Conservation (phyloP, 495 filamentous ascomycete genomes). For the Penicillium desertorum region DNA sequence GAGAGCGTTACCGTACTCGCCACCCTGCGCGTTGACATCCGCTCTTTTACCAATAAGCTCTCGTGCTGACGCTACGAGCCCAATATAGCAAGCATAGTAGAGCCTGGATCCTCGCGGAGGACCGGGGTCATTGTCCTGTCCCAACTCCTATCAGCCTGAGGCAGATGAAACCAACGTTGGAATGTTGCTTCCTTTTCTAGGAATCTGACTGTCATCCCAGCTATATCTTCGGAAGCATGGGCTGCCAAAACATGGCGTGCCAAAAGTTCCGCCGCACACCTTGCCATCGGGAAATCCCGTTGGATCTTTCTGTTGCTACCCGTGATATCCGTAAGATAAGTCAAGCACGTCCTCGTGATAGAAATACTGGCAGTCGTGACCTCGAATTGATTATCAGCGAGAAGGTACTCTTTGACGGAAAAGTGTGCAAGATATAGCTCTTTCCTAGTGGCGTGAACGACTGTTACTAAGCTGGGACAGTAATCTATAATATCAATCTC, state of each 20-base stretch:
- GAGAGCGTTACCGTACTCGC: conserved; percentile 28
- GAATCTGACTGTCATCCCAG: conserved; percentile 11
- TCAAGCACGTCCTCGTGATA: conserved; percentile 28
- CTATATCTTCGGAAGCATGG: conserved; percentile 13
- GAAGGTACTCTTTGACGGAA: conserved; percentile 33
- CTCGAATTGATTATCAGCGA: conserved; percentile 13
- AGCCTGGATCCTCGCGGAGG: conserved; percentile 12
- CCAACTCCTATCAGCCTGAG: conserved; percentile 7
- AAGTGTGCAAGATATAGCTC: conserved; percentile 30
- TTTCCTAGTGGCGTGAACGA: conserved; percentile 14
- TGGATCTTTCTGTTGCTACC: conserved; percentile 5
- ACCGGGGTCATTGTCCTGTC: background rate
- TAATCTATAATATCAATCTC: conserved; percentile 22
- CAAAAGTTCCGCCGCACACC: conserved; percentile 21
- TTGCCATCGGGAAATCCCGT: conserved; percentile 25
- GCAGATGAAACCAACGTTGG: conserved; percentile 17
- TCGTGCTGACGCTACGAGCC: conserved; percentile 15
- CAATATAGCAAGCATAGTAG: conserved; percentile 20
- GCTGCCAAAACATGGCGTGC: conserved; percentile 19
- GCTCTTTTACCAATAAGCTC: conserved; percentile 21
- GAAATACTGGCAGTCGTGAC: conserved; percentile 19
- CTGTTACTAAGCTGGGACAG: conserved; percentile 18
- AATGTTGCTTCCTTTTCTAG: conserved; percentile 20
- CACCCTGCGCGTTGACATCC: conserved; percentile 30
- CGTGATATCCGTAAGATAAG: conserved; percentile 28